These are phyloP conservation scores for Poteriospumella lacustris DNA, from an alignment of 108 stramenopile species.

Conservation along the genomic window DNA sequence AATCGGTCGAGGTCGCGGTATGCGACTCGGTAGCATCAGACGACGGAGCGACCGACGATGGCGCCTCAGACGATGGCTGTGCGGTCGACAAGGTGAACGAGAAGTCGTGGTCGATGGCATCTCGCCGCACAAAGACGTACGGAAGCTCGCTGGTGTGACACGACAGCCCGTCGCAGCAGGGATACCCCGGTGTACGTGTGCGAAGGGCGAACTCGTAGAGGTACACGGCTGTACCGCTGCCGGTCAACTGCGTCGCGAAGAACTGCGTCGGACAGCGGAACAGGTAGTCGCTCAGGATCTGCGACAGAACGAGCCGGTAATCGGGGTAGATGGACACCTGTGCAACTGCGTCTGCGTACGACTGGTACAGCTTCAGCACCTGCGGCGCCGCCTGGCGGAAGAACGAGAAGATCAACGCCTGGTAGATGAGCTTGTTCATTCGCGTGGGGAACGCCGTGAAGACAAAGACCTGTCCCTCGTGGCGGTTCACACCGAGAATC, in stretches of 20 bases:
- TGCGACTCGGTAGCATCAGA: too few species aligned
- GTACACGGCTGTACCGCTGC: conserved; percentile 46
- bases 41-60: too few species aligned
- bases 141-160: conserved; percentile 79
- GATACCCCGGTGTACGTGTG: conserved; percentile 68
- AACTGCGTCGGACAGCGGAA: conserved; percentile 73
- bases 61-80: too few species aligned
- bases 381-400: conserved; percentile 62
- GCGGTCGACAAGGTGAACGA: too few species aligned
- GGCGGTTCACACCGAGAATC: conserved; percentile 64
- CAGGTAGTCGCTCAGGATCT: conserved; percentile 74
- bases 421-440: conserved; percentile 72
- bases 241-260: conserved; percentile 48
- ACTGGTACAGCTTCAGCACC: conserved; percentile 62
- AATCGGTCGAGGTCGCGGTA: too few species aligned
- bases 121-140: conserved; percentile 69
- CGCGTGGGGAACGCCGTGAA: conserved; percentile 67
- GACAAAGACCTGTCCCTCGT: conserved; percentile 79
- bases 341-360: conserved; percentile 48
- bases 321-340: conserved; percentile 39
- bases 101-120: conserved; percentile 40
- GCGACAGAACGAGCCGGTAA: conserved; percentile 70
- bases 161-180: conserved; percentile 67
- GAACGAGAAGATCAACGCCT: conserved; percentile 71
- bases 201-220: conserved; percentile 73